A percentile compares a stretch with the other conserved stretches of the same genome.
Conservation (phyloP, 129 eudicot species). For the Mikania micrantha region DNA sequence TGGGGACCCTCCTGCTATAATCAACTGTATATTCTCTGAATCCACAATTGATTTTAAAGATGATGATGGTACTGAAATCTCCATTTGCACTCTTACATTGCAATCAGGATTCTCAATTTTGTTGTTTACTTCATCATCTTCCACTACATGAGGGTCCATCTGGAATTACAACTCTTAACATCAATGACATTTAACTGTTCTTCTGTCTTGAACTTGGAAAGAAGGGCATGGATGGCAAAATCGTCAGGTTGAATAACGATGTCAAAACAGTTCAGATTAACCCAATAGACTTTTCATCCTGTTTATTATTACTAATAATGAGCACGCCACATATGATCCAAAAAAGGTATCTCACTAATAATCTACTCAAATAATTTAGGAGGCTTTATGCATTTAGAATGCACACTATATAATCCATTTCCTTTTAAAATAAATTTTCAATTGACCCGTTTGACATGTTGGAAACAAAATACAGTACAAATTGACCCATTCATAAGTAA, state of each 20-base stretch:
- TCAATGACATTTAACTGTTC: conserved; percentile 64
- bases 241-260: neutral
- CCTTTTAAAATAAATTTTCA: neutral
- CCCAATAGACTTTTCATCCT: neutral
- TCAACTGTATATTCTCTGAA: conserved; percentile 21
- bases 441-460: neutral
- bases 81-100: conserved; percentile 18
- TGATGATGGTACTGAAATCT: conserved; percentile 25
- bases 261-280: neutral
- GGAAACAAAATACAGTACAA: neutral
- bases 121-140: conserved; percentile 21
- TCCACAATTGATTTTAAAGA: conserved; percentile 29
- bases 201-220: conserved; percentile 38
- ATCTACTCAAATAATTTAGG: neutral
- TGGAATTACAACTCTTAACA: conserved; percentile 60
- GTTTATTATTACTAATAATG: neutral
- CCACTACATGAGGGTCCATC: conserved; percentile 42
- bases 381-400: neutral
- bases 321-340: neutral
- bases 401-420: neutral
- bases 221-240: conserved; percentile 27
- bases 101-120: conserved; percentile 7
- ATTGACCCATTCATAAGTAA: neutral
- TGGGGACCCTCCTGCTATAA: conserved; percentile 16
- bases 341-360: neutral